phyloP scores from a whole-genome alignment of 164 flowering plant species.

The Nymphaea colorata region DNA sequence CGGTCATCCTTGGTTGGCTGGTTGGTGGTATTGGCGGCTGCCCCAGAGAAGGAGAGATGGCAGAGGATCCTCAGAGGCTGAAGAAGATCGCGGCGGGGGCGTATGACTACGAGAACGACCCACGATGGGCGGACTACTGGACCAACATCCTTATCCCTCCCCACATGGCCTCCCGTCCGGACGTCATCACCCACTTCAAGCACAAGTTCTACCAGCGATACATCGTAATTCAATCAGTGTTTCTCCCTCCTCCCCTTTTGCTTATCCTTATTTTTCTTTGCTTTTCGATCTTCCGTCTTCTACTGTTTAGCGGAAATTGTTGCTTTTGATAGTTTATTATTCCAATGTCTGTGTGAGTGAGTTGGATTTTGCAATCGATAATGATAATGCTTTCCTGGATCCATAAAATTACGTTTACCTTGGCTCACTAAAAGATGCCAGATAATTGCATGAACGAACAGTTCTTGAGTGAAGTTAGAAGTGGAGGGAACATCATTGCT shows the following conservation, averaged over 20 bases:
- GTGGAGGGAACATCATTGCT: too few species aligned
- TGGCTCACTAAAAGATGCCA: too few species aligned
- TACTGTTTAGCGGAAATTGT: too few species aligned
- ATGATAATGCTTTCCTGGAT: too few species aligned
- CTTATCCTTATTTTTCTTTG: not conserved
- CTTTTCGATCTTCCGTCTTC: not conserved
- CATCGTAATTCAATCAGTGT: constrained; percentile 34
- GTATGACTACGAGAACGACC: constrained; percentile 85
- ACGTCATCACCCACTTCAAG: constrained; percentile 79
- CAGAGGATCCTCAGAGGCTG: constrained; percentile 63
- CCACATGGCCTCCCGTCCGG: constrained; percentile 73
- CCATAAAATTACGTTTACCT: too few species aligned
- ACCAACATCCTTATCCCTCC: constrained; percentile 94
- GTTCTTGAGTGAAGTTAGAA: too few species aligned
- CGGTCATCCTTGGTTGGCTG: not conserved
- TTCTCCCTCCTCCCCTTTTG: not conserved
- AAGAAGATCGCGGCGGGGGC: constrained; percentile 82
- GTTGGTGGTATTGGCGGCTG: not conserved
- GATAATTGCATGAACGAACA: too few species aligned
- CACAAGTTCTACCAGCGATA: constrained; percentile 93
- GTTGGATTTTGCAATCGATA: too few species aligned
- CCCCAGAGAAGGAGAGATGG: constrained; percentile 10
- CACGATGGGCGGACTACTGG: constrained; percentile 96
- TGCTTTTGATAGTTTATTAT: too few species aligned
- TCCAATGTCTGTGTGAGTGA: too few species aligned